These are phyloP conservation scores for Solanum hybrid DNA, from an alignment of 305 asterid genomes.

Conservation along the genomic window DNA sequence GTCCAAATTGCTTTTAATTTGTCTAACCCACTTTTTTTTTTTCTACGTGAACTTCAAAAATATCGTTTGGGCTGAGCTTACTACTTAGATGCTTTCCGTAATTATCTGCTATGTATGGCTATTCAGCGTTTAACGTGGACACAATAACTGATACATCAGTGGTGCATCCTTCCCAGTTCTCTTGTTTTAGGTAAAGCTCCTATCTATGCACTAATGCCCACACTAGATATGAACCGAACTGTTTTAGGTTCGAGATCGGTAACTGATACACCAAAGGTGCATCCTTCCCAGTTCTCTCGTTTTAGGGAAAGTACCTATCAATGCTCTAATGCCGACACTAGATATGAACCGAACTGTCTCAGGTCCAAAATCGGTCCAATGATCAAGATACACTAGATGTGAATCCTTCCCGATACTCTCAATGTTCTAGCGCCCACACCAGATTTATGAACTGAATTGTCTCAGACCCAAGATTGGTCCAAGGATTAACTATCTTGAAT, in stretches of 20 bases:
- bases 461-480: background rate
- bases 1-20: background rate
- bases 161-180: background rate
- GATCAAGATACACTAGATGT: background rate
- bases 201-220: background rate
- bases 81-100: background rate
- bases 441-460: background rate
- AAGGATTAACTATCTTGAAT: background rate
- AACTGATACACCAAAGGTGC: background rate
- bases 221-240: background rate
- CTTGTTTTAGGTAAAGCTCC: background rate
- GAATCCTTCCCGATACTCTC: background rate
- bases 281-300: background rate
- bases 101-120: background rate
- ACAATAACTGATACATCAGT: background rate
- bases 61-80: background rate
- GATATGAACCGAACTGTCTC: background rate
- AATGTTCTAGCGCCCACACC: background rate
- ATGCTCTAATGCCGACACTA: too few relatives aligned
- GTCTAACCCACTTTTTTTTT: background rate
- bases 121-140: fast-evolving
- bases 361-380: background rate
- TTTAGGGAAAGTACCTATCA: too few relatives aligned
- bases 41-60: background rate
- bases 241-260: background rate